These are phyloP conservation scores for Alternaria gaisen DNA, from an alignment of 2,329 filamentous ascomycete species.

Conservation along the genomic window DNA sequence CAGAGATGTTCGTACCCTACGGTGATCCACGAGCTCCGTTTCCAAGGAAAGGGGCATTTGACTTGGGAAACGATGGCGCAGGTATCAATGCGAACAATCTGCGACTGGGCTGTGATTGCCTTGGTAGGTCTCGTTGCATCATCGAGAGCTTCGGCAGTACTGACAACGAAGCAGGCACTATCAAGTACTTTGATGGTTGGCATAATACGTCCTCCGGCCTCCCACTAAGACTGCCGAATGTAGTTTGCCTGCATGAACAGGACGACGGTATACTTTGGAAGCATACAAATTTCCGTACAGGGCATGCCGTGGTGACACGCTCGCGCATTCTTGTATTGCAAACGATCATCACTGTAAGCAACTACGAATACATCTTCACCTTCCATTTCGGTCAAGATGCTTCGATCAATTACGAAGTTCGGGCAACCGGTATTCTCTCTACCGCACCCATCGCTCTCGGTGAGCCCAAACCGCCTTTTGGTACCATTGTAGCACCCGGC, in stretches of 20 bases:
- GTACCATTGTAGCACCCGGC: constrained; percentile 53
- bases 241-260: constrained; percentile 70
- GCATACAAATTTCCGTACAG: constrained; percentile 40
- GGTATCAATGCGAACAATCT: constrained; percentile 57
- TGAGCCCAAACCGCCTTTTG: constrained; percentile 47
- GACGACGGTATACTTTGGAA: constrained; percentile 42
- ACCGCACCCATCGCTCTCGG: constrained; percentile 50
- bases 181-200: constrained; percentile 35
- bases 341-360: constrained; percentile 38
- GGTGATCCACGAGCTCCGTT: constrained; percentile 54
- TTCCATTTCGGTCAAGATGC: constrained; percentile 35
- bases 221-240: constrained; percentile 35
- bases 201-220: neutral
- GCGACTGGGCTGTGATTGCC: constrained; percentile 55
- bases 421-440: constrained; percentile 56
- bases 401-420: constrained; percentile 53
- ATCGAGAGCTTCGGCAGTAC: neutral
- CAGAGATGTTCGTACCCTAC: constrained; percentile 59
- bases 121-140: constrained; percentile 35
- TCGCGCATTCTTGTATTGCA: constrained; percentile 36
- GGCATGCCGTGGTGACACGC: constrained; percentile 31
- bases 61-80: constrained; percentile 56
- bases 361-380: constrained; percentile 43
- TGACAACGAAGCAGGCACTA: constrained; percentile 26
- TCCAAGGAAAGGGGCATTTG: constrained; percentile 56